Percentiles rank a stretch among this genome's conserved stretches.
Conservation (phyloP, 192 early-diverging fungal genomes). For the Coemansia furcata region DNA sequence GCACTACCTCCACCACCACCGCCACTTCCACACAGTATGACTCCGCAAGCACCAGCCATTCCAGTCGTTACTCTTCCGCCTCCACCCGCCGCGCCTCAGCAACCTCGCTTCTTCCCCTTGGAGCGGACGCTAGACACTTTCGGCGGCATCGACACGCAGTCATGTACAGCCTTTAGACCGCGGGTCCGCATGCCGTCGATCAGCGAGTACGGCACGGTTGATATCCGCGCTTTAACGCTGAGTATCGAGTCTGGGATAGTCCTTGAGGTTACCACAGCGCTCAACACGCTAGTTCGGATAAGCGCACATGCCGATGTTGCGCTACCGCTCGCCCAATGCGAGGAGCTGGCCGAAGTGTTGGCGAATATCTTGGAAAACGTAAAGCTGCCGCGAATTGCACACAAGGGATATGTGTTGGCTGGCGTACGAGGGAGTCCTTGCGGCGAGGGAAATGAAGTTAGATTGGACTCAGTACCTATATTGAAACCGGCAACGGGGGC, state of each 20-base stretch:
- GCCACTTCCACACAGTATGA: background rate
- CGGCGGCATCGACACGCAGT: constrained; percentile 72
- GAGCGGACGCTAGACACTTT: constrained; percentile 69
- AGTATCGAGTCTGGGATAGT: constrained; percentile 75
- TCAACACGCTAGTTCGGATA: constrained; percentile 67
- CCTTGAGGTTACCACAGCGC: constrained; percentile 69
- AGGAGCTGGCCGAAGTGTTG: constrained; percentile 66
- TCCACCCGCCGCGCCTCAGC: constrained; percentile 22
- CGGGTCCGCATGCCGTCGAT: constrained; percentile 51
- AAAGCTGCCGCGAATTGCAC: constrained; percentile 6
- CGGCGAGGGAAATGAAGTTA: background rate
- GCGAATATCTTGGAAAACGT: constrained; percentile 58
- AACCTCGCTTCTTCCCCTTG: constrained; percentile 40
- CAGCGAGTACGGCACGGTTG: constrained; percentile 58
- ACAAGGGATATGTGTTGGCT: background rate
- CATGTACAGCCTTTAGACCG: constrained; percentile 56
- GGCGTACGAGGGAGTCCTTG: background rate
- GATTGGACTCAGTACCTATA: background rate
- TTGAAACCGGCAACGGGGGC: background rate
- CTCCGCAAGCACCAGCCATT: constrained; percentile 5
- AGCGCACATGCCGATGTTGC: constrained; percentile 55
- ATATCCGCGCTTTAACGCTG: constrained; percentile 75
- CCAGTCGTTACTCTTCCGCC: constrained; percentile 21
- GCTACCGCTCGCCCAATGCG: constrained; percentile 58
- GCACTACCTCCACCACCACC: constrained; percentile 22